Evolutionary conservation across 352 stramenopile genomes (phyloP).

Genomic region (Phytophthora pisi): DNA sequence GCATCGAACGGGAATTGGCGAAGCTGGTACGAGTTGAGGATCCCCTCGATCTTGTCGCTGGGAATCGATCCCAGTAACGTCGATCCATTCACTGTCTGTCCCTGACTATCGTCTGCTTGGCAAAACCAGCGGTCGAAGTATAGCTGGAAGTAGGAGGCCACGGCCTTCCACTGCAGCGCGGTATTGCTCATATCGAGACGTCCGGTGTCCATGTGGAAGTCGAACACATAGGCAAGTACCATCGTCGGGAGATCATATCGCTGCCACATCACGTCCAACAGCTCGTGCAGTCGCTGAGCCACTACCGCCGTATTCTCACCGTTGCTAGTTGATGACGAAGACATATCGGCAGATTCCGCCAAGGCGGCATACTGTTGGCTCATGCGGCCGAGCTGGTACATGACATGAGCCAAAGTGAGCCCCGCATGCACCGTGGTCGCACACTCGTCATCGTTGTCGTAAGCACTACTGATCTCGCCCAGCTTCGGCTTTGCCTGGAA

Average conservation of each 20-base stretch:
- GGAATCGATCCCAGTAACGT: constrained; percentile 29
- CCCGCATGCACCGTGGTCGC: constrained; percentile 38
- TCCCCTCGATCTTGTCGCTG: constrained; percentile 45
- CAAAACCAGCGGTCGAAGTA: constrained; percentile 77
- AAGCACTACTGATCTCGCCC: constrained; percentile 7
- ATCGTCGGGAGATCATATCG: constrained; percentile 77
- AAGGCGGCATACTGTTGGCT: constrained; percentile 67
- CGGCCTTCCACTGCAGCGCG: constrained; percentile 55
- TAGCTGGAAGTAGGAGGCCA: constrained; percentile 67
- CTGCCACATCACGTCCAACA: constrained; percentile 70
- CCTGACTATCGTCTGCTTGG: constrained; percentile 20
- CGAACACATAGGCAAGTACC: constrained; percentile 78
- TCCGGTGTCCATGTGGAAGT: constrained; percentile 75
- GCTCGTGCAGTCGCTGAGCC: constrained; percentile 50
- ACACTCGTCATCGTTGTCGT: constrained; percentile 43
- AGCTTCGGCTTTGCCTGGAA: constrained; percentile 41
- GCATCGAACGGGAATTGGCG: constrained; percentile 78
- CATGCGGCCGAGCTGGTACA: constrained; percentile 82
- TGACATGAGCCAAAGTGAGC: constrained; percentile 73
- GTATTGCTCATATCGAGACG: constrained; percentile 59
- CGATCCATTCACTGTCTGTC: constrained; percentile 1
- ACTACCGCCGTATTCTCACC: constrained; percentile 28
- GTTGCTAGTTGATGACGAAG: constrained; percentile 16
- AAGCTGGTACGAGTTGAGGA: constrained; percentile 67
- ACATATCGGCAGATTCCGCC: constrained; percentile 22